Base-by-base conservation (phyloP, 371 early-diverging fungal species). In the Mucor circinelloides region DNA sequence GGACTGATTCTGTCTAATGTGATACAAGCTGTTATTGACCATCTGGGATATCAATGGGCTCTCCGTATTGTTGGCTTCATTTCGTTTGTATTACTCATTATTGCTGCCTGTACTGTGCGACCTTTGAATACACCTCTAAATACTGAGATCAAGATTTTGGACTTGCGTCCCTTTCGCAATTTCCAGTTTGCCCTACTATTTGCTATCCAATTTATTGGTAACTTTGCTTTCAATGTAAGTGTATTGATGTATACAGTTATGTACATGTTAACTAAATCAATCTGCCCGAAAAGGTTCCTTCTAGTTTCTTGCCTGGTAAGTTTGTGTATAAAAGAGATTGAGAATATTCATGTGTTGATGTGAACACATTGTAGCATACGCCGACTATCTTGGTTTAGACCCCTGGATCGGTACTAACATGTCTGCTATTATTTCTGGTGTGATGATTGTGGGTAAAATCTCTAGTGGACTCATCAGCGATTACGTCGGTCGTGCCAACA, bases 1-100 rank as follows among this genome's bases (percentile, higher is more conserved):
- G 94, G 94, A 2, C 79, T 94, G 1, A 80, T 87, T 21, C 72
- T 93, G 61, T 83, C 90, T 0, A 88, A 90, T 17, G 68, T 93
- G 12, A 77, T 90, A 67, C 87, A 84, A 32, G 66, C 72, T 21
- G 71, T 92, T 19, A 83, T 92, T 55, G 68, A 72, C 13, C 71
- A 52, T 7, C 67, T 89, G 6, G 93, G 91, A 0, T 69, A 82
- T 31, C 76, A 73, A 17, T 90, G 87, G 87, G 76, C 87, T 0
- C 82, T 84, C 32, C 84, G 88, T 54, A 76, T 88, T 10, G 68
- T 85, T 30, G 86, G 87, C 1, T 80, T 89, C 48, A 70, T 88
- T 12, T 74, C 78, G 0, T 69, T 89, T 52, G 86, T 78, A 0
- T 60, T 89, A 9, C 56, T 90, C 3, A 28, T 71, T 8, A 66